Base-by-base conservation (phyloP, 2,329 filamentous ascomycete genomes). In the Metarhizium album region DNA sequence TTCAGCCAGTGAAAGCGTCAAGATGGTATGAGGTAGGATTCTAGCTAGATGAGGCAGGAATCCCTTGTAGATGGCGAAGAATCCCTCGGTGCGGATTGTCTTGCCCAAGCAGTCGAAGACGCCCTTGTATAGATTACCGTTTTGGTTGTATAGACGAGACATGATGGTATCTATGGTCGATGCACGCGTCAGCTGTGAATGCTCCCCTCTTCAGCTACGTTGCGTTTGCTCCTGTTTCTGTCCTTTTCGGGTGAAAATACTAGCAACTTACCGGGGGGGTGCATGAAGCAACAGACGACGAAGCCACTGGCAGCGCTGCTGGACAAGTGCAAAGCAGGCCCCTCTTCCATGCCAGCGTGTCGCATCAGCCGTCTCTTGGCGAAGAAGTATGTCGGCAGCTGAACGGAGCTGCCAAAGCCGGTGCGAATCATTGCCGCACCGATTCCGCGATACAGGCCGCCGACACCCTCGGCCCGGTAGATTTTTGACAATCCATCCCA, bases 141-240 rank as follows among this genome's bases (percentile, higher is more conserved):
- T 95, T 68, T 98, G 93, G 74, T 98, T 98, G 76, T 98, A 98
- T 75, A 98, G 84, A 55, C 93, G 86, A 55, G 89, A 93, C 93
- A 98, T 98, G 70, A 98, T 87, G 4, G 93, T 98, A 67, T 98
- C 93, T 79, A 40, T 54, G 16, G 20, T 29, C 37, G 38, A 42
- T 20, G 18, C 18, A 51, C 27, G 56, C 49, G 54, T 60, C 47
- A 43, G 45, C n/a, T 42, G 38, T 8, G 16, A 29, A 16, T 33
- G 14, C 20, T 22, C 14, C 42, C 33, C 13, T 14, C 38, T 20
- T 18, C 23, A 45, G 29, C 24, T 24, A 20, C 22, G n/a, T 42
- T 29, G n/a, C n/a, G n/a, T n/a, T n/a, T n/a, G n/a, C n/a, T n/a
- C n/a, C n/a, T n/a, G n/a, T n/a, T 29, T 29, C 7, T 9, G 27